Evolutionary conservation across 1,284 basidiomycete species (phyloP).

Genomic region (Phylloporus sp.): DNA sequence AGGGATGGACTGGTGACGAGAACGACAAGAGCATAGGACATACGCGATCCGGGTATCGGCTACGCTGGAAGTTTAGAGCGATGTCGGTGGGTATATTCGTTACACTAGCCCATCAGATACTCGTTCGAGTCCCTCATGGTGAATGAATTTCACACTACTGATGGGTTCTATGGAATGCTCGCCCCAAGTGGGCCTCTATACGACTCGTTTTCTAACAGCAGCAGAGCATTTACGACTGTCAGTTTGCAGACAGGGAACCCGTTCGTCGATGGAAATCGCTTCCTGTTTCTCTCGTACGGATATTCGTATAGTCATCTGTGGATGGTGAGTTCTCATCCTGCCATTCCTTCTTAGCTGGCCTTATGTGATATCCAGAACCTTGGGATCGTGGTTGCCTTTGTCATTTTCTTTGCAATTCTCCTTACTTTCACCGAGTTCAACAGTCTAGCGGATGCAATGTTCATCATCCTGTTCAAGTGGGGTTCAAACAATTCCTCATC

Average conservation of each 20-base stretch:
- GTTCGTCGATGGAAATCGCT: conserved; percentile 24
- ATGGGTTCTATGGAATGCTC: conserved; percentile 45
- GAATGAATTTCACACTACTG: conserved; percentile 59
- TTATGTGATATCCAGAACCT: conserved; percentile 46
- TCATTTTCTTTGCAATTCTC: conserved; percentile 48
- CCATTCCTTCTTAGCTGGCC: conserved; percentile 13
- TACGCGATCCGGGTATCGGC: too few species aligned
- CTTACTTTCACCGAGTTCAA: conserved; percentile 59
- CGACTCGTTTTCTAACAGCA: conserved; percentile 50
- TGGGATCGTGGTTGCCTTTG: conserved; percentile 58
- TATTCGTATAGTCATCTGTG: conserved; percentile 70
- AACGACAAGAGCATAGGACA: too few species aligned
- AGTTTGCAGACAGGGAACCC: conserved; percentile 29
- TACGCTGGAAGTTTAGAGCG: too few species aligned
- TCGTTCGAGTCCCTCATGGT: conserved; percentile 56
- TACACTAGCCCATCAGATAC: conserved; percentile 55
- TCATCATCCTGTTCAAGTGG: conserved; percentile 49
- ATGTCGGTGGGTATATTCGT: too few species aligned
- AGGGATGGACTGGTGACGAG: too few species aligned
- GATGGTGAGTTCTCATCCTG: conserved; percentile 54
- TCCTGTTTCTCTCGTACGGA: conserved; percentile 58
- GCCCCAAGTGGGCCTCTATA: conserved; percentile 58
- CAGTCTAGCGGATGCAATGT: conserved; percentile 33
- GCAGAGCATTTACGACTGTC: conserved; percentile 66
- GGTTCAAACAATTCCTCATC: conserved; percentile 31